phyloP scores from a whole-genome alignment of 495 filamentous ascomycete genomes.

The Hypoxylon lienhwacheense region DNA sequence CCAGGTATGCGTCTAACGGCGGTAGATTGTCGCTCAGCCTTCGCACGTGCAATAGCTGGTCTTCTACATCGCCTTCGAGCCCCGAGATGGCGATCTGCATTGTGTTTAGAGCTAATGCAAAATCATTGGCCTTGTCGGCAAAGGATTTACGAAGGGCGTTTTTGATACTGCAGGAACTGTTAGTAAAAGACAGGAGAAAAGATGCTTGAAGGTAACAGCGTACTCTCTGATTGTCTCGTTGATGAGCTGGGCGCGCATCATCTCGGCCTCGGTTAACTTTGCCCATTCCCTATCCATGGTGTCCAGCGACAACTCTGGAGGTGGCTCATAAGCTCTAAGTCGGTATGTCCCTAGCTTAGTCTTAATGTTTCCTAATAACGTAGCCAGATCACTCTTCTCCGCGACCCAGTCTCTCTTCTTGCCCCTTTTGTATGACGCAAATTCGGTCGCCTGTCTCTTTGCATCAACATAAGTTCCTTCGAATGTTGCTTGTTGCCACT shows the following conservation, averaged over 20 bases:
- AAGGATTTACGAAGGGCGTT: constrained; percentile 88
- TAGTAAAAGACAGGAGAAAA: constrained; percentile 5
- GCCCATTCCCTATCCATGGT: constrained; percentile 82
- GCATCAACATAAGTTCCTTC: constrained; percentile 92
- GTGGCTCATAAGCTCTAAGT: constrained; percentile 86
- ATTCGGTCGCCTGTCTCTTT: constrained; percentile 79
- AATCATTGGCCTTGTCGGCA: constrained; percentile 96
- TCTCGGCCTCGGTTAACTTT: constrained; percentile 74
- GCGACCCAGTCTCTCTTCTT: constrained; percentile 93
- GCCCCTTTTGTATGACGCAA: constrained; percentile 83
- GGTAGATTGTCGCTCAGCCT: constrained; percentile 77
- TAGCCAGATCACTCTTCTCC: constrained; percentile 93
- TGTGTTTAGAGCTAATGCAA: constrained; percentile 90
- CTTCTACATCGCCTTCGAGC: constrained; percentile 92
- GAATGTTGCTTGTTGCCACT: constrained; percentile 79
- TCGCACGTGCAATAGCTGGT: constrained; percentile 83
- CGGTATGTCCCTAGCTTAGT: constrained; percentile 96
- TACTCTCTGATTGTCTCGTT: constrained; percentile 96
- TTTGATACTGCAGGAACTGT: constrained; percentile 68
- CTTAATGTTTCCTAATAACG: constrained; percentile 96
- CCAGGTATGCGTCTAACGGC: constrained; percentile 84
- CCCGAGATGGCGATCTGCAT: constrained; percentile 90
- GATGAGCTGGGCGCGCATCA: constrained; percentile 84
- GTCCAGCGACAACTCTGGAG: constrained; percentile 74
- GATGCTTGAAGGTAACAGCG: constrained; percentile 30